A percentile compares a stretch with the other conserved stretches of the same genome.
Evolutionary conservation across 441 rosid genomes (phyloP).

Genomic region (Erodium trifolium): DNA sequence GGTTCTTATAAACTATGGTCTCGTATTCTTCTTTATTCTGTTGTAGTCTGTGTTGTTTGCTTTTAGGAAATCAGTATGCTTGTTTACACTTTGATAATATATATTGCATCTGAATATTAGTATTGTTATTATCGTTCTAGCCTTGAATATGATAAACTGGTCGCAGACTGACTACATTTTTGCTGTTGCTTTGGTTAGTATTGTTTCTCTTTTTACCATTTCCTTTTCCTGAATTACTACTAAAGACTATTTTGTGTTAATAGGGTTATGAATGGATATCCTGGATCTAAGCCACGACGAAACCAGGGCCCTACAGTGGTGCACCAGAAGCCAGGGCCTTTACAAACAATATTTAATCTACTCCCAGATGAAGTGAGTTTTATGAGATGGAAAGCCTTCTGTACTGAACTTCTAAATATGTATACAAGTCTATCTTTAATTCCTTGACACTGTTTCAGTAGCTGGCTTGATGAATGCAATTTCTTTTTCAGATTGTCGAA

Average conservation of each 20-base stretch:
- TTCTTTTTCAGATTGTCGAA: conserved; percentile 61
- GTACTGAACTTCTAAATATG: not conserved
- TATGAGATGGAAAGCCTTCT: conserved; percentile 12
- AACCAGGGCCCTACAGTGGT: conserved; percentile 1
- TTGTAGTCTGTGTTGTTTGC: not conserved
- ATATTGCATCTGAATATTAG: too few relatives aligned
- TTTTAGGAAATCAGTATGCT: not conserved
- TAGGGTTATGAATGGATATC: conserved; percentile 65
- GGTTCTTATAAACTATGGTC: not conserved
- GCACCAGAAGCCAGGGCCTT: conserved; percentile 66
- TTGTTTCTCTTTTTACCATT: too few relatives aligned
- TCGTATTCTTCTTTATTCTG: not conserved
- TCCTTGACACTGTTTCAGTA: conserved; percentile 2
- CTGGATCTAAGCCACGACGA: conserved; percentile 57
- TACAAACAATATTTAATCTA: conserved; percentile 86
- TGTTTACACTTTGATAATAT: too few relatives aligned
- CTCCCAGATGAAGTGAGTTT: conserved; percentile 79
- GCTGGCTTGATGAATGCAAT: not conserved
- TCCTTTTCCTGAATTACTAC: too few relatives aligned
- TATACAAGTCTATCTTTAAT: conserved; percentile 1
- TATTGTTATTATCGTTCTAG: not conserved
- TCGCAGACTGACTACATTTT: not conserved
- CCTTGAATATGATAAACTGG: not conserved
- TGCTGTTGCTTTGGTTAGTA: not conserved
- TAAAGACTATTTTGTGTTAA: not conserved